These are phyloP conservation scores for Euryodendron excelsum DNA, from an alignment of 148 eudicot genomes.

Conservation along the genomic window DNA sequence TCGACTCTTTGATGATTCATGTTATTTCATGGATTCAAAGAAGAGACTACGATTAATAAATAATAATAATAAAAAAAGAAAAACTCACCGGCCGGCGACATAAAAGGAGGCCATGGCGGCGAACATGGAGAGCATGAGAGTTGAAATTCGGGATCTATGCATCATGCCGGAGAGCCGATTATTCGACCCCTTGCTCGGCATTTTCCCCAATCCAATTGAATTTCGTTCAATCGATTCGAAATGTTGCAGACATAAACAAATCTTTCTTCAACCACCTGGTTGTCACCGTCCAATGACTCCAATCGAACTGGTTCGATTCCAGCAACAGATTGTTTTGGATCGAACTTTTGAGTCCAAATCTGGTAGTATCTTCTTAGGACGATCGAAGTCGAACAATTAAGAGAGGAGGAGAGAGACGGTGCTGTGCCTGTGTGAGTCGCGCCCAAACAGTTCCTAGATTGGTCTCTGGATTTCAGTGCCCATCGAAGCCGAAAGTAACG, in stretches of 20 bases:
- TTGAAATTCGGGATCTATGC: slow-evolving; percentile 52
- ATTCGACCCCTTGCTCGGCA: slow-evolving; percentile 53
- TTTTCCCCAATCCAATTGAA: slow-evolving; percentile 15
- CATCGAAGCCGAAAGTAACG: too few relatives aligned
- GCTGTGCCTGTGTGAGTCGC: too few relatives aligned
- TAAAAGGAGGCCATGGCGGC: slow-evolving; percentile 65
- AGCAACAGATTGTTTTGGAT: background rate
- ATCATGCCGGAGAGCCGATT: slow-evolving; percentile 32
- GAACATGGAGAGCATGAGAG: slow-evolving; percentile 63
- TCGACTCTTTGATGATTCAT: background rate
- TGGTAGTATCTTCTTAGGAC: background rate
- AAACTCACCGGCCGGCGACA: slow-evolving; percentile 68
- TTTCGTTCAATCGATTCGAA: background rate
- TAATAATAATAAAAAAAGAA: background rate
- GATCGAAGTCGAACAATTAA: background rate
- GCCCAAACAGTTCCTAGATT: background rate
- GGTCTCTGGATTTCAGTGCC: background rate
- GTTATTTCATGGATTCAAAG: too few relatives aligned
- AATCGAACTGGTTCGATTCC: background rate
- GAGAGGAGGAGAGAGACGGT: background rate
- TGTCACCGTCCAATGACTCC: background rate
- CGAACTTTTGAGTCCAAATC: background rate
- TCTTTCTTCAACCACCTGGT: background rate
- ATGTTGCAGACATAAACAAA: background rate
- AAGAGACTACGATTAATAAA: too few relatives aligned